Evolutionary conservation across 345 rosid genomes (phyloP), one percentile per base, ranked within the genome.

Genomic region (Balakata baccata): DNA sequence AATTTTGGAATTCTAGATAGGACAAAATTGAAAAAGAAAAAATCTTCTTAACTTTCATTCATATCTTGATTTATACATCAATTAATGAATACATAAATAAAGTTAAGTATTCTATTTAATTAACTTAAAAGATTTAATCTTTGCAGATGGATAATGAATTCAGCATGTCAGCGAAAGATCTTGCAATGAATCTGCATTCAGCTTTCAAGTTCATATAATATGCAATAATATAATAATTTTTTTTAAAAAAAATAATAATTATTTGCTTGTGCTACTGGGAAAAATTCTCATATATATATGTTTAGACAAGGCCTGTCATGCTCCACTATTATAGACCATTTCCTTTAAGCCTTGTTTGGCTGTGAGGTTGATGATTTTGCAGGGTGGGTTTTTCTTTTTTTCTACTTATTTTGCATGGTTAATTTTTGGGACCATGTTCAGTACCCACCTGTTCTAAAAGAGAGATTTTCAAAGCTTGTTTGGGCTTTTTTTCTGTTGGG

Each of bases 81-180:
- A 51, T 51, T 29, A 29, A 29, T 29, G 34, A 29, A 11, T 51
- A 5, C 8, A 51, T 12, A 3, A 8, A 43, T 8, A 43, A 43
- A 43, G 9, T 43, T 43, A 43, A 43, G 46, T 5, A 43, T 43
- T 43, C 7, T 5, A 43, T 0, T 43, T 43, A 43, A 43, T 43
- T 43, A 43, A 43, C 6, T 17, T 8, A n/a, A 53, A 5, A 5
- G 7, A 61, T n/a, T 7, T 14, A 37, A 41, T 13, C 20, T 13
- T 25, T 57, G 85, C 90, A 94, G 98, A 92, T 90, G 92, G 88
- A 87, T 75, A 69, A 50, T 64, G 92, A 84, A 57, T 94, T 91
- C 83, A 71, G 65, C 70, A 75, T 90, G 89, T 79, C 89, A 41
- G 74, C 79, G n/a, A 86, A 81, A 81, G 97, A 94, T 79, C 84